Evolutionary conservation across 148 eudicot genomes (phyloP).

Genomic region (Cornus kousa): DNA sequence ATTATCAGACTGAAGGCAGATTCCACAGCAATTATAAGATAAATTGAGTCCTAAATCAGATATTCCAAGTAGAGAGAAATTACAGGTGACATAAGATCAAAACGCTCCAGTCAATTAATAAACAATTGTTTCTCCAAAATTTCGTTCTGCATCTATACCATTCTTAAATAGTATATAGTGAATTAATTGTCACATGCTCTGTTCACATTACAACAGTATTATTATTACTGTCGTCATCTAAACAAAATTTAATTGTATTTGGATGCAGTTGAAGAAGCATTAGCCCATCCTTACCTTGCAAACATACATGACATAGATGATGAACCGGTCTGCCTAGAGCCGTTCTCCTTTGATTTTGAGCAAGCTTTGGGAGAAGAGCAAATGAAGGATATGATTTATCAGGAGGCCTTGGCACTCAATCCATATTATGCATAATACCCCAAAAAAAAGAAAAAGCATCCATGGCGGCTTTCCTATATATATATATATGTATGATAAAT

Average conservation of each 20-base stretch:
- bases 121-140: not conserved
- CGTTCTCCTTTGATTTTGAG: slow-evolving; percentile 86
- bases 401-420: slow-evolving; percentile 67
- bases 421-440: slow-evolving; percentile 41
- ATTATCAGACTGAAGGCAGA: no score
- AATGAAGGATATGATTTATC: slow-evolving; percentile 89
- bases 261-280: slow-evolving; percentile 78
- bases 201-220: not conserved
- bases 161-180: not conserved
- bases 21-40: no score
- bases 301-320: slow-evolving; percentile 77
- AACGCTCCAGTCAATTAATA: not conserved
- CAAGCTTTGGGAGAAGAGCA: slow-evolving; percentile 75
- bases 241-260: not conserved
- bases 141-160: not conserved
- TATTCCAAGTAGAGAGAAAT: no score
- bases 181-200: no score
- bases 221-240: not conserved
- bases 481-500: not conserved
- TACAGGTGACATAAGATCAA: no score
- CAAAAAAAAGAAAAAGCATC: not conserved
- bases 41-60: no score
- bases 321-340: slow-evolving; percentile 63
- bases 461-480: not conserved
- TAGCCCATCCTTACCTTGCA: slow-evolving; percentile 80